A percentile compares a stretch with the other conserved stretches of the same genome.
These are phyloP conservation scores for Penicillium sp. DNA, from an alignment of 2,329 filamentous ascomycete species.

Conservation along the genomic window DNA sequence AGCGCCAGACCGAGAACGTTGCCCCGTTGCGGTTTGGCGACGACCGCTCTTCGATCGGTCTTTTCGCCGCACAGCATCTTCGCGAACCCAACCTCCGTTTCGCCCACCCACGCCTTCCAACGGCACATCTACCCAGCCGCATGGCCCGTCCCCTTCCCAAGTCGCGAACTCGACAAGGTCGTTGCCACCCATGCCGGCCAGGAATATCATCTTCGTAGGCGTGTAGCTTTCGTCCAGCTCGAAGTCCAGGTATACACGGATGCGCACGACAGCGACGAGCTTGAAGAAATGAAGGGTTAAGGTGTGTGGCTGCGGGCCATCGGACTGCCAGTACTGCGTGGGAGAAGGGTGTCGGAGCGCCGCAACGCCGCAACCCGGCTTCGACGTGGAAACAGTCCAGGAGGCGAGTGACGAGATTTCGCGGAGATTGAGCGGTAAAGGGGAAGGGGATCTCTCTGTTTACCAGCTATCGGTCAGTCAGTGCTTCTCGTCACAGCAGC, in stretches of 20 bases:
- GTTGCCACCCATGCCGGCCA: slow-evolving; percentile 86
- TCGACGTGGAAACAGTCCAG: slow-evolving; percentile 62
- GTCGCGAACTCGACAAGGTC: slow-evolving; percentile 84
- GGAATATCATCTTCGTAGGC: slow-evolving; percentile 84
- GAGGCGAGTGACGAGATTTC: slow-evolving; percentile 65
- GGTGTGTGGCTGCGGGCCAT: slow-evolving; percentile 63
- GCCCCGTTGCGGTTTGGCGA: slow-evolving; percentile 9
- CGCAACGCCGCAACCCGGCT: slow-evolving; percentile 60
- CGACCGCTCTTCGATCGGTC: slow-evolving; percentile 9
- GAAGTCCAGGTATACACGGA: slow-evolving; percentile 71
- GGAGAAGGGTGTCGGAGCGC: slow-evolving; percentile 59
- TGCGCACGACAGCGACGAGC: slow-evolving; percentile 50
- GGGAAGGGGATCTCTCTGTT: slow-evolving; percentile 36
- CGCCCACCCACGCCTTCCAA: slow-evolving; percentile 59
- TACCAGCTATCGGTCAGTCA: background rate
- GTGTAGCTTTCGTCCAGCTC: slow-evolving; percentile 94
- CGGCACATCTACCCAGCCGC: slow-evolving; percentile 87
- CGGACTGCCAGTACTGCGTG: slow-evolving; percentile 62
- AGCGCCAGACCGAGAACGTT: background rate
- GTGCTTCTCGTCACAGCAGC: background rate
- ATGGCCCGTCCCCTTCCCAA: slow-evolving; percentile 72
- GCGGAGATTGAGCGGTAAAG: slow-evolving; percentile 49
- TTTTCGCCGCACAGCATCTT: slow-evolving; percentile 19
- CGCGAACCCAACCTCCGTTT: slow-evolving; percentile 32
- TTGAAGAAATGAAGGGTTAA: slow-evolving; percentile 63